A percentile compares a stretch with the other conserved stretches of the same genome.
phyloP scores from a whole-genome alignment of 1,284 basidiomycete species.

The Sanghuangporus sanghuang region DNA sequence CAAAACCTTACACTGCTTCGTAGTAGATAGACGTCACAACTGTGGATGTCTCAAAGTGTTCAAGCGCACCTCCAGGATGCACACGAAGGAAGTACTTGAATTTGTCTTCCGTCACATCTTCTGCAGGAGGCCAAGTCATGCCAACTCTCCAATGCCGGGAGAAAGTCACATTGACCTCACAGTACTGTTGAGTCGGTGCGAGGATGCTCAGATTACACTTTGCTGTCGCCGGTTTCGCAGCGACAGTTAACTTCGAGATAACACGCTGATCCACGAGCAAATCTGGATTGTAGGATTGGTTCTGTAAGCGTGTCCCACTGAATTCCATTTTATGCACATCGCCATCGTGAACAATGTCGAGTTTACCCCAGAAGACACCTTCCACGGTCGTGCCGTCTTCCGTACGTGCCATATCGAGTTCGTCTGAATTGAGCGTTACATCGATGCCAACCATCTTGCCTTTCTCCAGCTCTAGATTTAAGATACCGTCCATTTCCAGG shows the following conservation, averaged over 20 bases:
- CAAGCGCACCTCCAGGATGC: slow-evolving; percentile 38
- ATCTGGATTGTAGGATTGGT: slow-evolving; percentile 56
- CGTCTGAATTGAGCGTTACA: slow-evolving; percentile 65
- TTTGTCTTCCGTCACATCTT: slow-evolving; percentile 58
- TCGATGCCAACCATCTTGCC: slow-evolving; percentile 73
- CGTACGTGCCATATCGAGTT: slow-evolving; percentile 82
- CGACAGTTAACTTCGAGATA: slow-evolving; percentile 65
- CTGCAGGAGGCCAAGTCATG: slow-evolving; percentile 69
- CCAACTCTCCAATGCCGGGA: slow-evolving; percentile 67
- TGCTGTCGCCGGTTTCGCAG: slow-evolving; percentile 63
- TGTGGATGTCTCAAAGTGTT: slow-evolving; percentile 24
- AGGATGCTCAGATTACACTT: slow-evolving; percentile 70
- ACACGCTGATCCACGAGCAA: slow-evolving; percentile 69
- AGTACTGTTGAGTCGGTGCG: slow-evolving; percentile 65
- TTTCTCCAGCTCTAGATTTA: slow-evolving; percentile 70
- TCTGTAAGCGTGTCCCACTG: slow-evolving; percentile 63
- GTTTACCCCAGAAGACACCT: slow-evolving; percentile 78
- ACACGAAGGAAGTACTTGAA: slow-evolving; percentile 76
- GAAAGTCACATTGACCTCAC: slow-evolving; percentile 66
- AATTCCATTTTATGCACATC: slow-evolving; percentile 77
- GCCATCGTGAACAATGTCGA: slow-evolving; percentile 70
- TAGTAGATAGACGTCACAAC: slow-evolving; percentile 27
- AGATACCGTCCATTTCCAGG: slow-evolving; percentile 78
- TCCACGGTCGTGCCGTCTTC: slow-evolving; percentile 80
- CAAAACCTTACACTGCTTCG: slow-evolving; percentile 24